Conservation (phyloP, 306 rosid genomes). For the Oemleria cerasiformis region DNA sequence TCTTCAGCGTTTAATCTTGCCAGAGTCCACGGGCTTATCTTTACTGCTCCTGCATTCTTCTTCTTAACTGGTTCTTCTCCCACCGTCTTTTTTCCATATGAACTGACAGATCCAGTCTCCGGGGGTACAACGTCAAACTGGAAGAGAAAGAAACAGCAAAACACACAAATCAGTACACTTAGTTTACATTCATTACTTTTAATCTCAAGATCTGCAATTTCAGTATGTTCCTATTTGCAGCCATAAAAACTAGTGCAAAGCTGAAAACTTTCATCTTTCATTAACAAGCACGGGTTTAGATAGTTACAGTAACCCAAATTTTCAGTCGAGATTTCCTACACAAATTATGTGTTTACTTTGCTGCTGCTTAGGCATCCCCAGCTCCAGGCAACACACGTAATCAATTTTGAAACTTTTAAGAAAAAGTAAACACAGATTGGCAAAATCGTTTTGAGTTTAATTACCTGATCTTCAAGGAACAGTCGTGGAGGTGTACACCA, state of each 20-base stretch:
- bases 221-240: not conserved
- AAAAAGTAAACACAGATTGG: not conserved
- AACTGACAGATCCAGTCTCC: conserved; percentile 82
- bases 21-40: conserved; percentile 93
- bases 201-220: not conserved
- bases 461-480: conserved; percentile 95
- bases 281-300: not conserved
- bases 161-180: conserved; percentile 12
- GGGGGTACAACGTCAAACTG: conserved; percentile 99
- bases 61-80: conserved; percentile 62
- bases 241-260: not conserved
- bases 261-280: not conserved
- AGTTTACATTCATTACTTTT: not conserved
- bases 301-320: no score
- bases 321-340: no score
- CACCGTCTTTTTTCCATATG: conserved; percentile 55
- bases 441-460: conserved; percentile 5
- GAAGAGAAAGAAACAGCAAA: conserved; percentile 8
- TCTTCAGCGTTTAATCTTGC: conserved; percentile 93
- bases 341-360: not conserved
- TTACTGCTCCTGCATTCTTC: conserved; percentile 68
- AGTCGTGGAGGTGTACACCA: conserved; percentile 99
- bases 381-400: not conserved
- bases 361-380: not conserved
- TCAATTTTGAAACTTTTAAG: not conserved